Base-by-base conservation (phyloP, 2,329 filamentous ascomycete species). In the Colletotrichum endophyticum region DNA sequence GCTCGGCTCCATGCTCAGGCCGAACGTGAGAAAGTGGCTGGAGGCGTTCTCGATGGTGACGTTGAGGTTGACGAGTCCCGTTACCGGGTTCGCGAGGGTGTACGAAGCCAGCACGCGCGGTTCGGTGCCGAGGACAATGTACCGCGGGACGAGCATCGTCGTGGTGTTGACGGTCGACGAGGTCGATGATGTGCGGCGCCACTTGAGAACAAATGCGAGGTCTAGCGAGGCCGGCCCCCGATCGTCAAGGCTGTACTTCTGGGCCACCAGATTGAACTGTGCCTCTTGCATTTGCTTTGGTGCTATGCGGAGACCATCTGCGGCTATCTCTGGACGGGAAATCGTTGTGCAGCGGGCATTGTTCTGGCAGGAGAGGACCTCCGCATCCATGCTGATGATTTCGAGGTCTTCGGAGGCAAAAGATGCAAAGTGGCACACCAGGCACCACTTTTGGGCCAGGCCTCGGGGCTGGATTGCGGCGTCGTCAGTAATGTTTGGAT, bases 21-120 rank as follows among this genome's bases (percentile, higher is more conserved):
- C 96, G 85, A 99, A 99, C 0, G 96, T 98, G 66, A 99, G 91
- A 85, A 98, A 98, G 84, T 99, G 97, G 83, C 93, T 94, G 1
- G 96, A 98, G 0, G 96, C 95, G 83, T 99, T 99, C 85, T 99
- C 97, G 73, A 99, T 92, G 5, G 92, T 95, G 82, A 92, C 83
- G 57, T 89, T 86, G 16, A 92, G 83, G 72, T 87, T 85, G 61
- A 91, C 78, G 11, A 91, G 81, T 13, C 81, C 72, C 8, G 80
- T 79, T 4, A 80, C 76, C 9, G 82, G 81, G 5, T 82, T 80
- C 25, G 85, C 83, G 79, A 91, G 89, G 5, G 88, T 86, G 4
- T 90, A 88, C 1, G 89, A 87, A 1, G 91, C 92, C 6, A 98
- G 91, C 3, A 98, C 96, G 73, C 97, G 93, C 1, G 97, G 97